Evolutionary conservation across 805 yeast genomes (phyloP).

Genomic region (Pichia rugopelliculosa): DNA sequence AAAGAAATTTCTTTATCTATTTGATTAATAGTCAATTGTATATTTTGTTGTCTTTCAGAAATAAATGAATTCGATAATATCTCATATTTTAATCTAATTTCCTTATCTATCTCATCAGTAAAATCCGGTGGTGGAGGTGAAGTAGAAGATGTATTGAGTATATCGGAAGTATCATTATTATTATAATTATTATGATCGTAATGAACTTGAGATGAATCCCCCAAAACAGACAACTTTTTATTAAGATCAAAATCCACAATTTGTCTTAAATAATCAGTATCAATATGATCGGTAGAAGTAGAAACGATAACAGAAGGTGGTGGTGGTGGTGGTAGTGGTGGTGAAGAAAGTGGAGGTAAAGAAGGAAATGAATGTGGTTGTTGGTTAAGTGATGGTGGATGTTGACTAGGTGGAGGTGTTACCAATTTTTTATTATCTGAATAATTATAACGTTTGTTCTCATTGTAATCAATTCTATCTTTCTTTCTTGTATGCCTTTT

Average conservation of each 20-base stretch:
- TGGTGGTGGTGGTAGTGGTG: background rate
- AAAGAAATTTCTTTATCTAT: conserved; percentile 2
- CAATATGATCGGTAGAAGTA: background rate
- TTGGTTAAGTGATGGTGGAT: too few relatives aligned
- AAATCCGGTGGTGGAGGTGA: background rate
- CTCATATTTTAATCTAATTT: conserved; percentile 4
- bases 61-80: background rate
- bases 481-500: conserved; percentile 16
- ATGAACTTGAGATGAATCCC: background rate
- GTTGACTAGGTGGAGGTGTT: background rate
- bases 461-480: conserved; percentile 21
- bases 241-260: conserved; percentile 4
- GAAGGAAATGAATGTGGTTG: too few relatives aligned
- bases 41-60: background rate
- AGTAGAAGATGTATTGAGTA: background rate
- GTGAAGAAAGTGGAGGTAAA: too few relatives aligned
- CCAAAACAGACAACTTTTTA: conserved; percentile 3
- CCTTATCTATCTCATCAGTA: conserved; percentile 1
- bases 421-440: background rate
- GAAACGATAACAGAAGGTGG: background rate
- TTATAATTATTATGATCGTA: background rate
- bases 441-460: conserved; percentile 15
- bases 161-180: background rate
- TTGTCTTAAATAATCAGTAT: background rate
- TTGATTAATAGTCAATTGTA: background rate